These are phyloP conservation scores for Nevesoporus exiguus DNA, from an alignment of 768 basidiomycete species.

Conservation along the genomic window DNA sequence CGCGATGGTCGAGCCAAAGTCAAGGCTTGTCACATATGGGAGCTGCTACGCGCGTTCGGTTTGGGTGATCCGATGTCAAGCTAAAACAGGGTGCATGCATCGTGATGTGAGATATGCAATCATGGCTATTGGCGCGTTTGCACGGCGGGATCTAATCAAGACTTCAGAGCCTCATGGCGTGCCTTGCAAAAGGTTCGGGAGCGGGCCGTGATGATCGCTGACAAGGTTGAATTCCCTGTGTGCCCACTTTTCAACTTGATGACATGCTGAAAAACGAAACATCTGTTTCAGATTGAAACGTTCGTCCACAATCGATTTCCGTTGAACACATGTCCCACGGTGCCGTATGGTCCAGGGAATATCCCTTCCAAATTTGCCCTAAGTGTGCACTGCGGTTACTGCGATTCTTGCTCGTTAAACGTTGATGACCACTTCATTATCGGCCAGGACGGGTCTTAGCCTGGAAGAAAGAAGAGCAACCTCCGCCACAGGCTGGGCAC, in stretches of 20 bases:
- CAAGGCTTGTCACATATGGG: too few relatives aligned
- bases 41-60: background rate
- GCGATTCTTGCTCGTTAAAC: background rate
- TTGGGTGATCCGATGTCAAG: background rate
- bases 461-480: background rate
- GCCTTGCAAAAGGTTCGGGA: conserved; percentile 2
- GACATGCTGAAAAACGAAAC: background rate
- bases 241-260: background rate
- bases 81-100: background rate
- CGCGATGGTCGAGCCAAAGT: background rate
- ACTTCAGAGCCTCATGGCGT: background rate
- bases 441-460: background rate
- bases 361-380: background rate
- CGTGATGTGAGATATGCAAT: background rate
- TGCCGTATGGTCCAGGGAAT: background rate
- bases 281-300: background rate
- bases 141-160: background rate
- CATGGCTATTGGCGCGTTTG: background rate
- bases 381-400: background rate
- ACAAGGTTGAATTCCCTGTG: background rate
- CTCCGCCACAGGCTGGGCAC: background rate
- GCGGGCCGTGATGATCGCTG: background rate
- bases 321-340: background rate
- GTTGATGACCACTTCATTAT: background rate
- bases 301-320: background rate